phyloP scores from a whole-genome alignment of 176 grass and related monocot genomes.

The Dendrocalamus sinicus region DNA sequence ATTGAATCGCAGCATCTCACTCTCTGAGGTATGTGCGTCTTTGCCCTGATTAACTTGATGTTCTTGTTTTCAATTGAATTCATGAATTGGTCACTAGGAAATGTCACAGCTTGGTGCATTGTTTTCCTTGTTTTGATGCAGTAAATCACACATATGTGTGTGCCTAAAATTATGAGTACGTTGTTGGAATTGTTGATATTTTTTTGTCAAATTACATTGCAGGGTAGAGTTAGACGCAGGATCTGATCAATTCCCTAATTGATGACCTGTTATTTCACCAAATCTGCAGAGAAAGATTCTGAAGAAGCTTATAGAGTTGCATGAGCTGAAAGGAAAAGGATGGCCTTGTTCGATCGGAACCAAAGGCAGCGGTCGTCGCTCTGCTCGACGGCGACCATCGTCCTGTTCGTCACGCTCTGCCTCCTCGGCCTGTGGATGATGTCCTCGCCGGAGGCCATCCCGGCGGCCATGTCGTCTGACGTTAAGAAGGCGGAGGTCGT shows the following conservation, averaged over 20 bases:
- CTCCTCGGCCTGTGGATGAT: slow-evolving; percentile 84
- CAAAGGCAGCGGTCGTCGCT: slow-evolving; percentile 60
- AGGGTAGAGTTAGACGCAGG: background rate
- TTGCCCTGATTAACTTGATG: no score
- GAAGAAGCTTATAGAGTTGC: background rate
- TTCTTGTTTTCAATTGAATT: background rate
- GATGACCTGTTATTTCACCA: no score
- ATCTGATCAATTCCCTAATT: background rate
- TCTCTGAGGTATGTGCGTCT: background rate
- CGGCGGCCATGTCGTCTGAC: slow-evolving; percentile 43
- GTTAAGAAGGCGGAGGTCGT: slow-evolving; percentile 36
- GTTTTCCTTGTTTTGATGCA: background rate
- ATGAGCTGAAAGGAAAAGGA: slow-evolving; percentile 33
- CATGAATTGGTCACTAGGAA: background rate
- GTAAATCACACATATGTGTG: background rate
- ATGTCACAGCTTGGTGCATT: background rate
- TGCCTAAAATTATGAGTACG: background rate
- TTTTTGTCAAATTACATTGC: background rate
- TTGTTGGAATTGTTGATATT: background rate
- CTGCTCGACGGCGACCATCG: slow-evolving; percentile 64
- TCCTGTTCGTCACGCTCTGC: slow-evolving; percentile 72
- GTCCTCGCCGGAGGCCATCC: slow-evolving; percentile 53
- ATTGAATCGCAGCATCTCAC: background rate
- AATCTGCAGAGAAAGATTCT: no score
- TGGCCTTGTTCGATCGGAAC: slow-evolving; percentile 82